Evolutionary conservation across 257 asterid species (phyloP).

Genomic region (Solanum paucissectum): DNA sequence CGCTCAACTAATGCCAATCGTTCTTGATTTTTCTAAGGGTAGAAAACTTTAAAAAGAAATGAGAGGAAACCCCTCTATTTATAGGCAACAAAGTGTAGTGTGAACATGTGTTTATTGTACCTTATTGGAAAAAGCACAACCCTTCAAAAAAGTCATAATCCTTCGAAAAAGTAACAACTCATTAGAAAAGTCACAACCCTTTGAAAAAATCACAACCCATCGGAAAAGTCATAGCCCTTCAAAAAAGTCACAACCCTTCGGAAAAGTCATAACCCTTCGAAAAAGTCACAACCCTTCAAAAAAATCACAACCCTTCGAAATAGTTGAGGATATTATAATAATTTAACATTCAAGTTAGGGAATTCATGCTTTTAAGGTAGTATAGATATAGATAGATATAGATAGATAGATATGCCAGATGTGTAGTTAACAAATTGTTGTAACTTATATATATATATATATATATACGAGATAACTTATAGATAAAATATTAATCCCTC

Average conservation of each 20-base stretch:
- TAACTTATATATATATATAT: background rate
- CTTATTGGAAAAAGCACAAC: background rate
- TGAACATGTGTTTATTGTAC: background rate
- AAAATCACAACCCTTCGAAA: no score
- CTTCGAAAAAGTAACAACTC: no score
- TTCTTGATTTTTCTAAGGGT: background rate
- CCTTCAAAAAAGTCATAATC: no score
- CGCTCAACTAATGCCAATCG: background rate
- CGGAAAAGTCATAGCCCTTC: no score
- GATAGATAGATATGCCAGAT: no score
- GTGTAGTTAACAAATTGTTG: no score
- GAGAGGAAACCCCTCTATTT: background rate
- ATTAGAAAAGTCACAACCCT: no score
- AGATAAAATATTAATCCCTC: background rate
- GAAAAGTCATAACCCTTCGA: background rate
- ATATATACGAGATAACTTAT: background rate
- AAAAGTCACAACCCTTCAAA: no score
- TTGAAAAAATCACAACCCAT: no score
- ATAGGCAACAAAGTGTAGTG: background rate
- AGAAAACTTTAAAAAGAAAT: no score
- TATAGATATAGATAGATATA: no score
- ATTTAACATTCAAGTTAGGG: background rate
- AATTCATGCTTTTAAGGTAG: background rate
- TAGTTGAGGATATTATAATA: background rate
- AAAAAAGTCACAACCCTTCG: no score